Conservation (phyloP, 805 yeast species). For the Candida hungchunana region DNA sequence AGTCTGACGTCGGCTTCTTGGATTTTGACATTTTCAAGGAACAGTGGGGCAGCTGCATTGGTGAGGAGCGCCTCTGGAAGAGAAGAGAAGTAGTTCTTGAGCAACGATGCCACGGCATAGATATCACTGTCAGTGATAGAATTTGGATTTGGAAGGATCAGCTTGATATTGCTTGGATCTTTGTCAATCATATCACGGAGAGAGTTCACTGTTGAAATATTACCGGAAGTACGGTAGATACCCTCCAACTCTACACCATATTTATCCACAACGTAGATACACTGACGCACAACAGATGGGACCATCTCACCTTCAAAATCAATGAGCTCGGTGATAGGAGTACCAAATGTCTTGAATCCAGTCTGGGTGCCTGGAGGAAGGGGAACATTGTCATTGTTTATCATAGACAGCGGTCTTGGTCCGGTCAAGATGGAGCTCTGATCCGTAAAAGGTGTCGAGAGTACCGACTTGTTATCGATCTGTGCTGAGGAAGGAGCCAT, state of each 20-base stretch:
- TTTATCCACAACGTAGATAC: conserved; percentile 80
- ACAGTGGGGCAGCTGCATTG: conserved; percentile 51
- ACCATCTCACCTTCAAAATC: conserved; percentile 87
- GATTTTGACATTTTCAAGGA: conserved; percentile 68
- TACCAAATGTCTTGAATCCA: conserved; percentile 65
- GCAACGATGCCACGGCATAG: conserved; percentile 79
- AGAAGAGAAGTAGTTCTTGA: conserved; percentile 77
- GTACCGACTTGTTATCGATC: conserved; percentile 1
- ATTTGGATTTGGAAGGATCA: conserved; percentile 51
- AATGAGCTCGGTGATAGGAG: conserved; percentile 71
- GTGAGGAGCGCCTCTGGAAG: conserved; percentile 87
- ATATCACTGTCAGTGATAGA: conserved; percentile 74
- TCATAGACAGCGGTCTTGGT: conserved; percentile 29
- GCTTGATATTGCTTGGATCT: conserved; percentile 63
- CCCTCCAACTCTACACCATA: conserved; percentile 88
- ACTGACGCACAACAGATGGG: conserved; percentile 83
- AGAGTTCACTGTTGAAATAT: conserved; percentile 66
- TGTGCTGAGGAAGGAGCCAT: not conserved
- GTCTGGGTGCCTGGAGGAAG: conserved; percentile 26
- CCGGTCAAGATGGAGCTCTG: conserved; percentile 21
- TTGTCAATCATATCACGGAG: conserved; percentile 66
- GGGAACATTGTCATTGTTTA: conserved; percentile 26
- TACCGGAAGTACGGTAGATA: conserved; percentile 82
- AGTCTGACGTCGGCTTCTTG: conserved; percentile 57
- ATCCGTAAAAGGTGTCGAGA: conserved; percentile 12